Conservation (phyloP, 129 eudicot genomes). For the Ambrosia trifida region DNA sequence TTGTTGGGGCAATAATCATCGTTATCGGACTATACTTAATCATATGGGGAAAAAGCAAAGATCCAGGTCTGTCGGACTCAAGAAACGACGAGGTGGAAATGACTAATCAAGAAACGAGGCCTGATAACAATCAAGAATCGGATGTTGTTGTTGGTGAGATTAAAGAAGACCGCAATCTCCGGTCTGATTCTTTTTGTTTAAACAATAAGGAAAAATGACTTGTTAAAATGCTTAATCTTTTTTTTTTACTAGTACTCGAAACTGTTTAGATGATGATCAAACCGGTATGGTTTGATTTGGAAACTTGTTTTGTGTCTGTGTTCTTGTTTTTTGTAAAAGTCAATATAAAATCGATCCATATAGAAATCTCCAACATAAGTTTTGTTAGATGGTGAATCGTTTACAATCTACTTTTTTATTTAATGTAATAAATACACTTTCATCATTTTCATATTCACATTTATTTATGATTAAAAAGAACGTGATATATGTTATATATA, state of each 20-base stretch:
- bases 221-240: slow-evolving; percentile 4
- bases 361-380: not conserved
- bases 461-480: too few relatives aligned
- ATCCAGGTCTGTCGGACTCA: slow-evolving; percentile 33
- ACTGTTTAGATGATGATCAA: slow-evolving; percentile 14
- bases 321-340: not conserved
- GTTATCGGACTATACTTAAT: slow-evolving; percentile 51
- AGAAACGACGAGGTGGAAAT: slow-evolving; percentile 24
- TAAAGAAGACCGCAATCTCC: slow-evolving; percentile 20
- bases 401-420: too few relatives aligned
- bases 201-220: slow-evolving; percentile 6
- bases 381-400: too few relatives aligned
- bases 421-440: too few relatives aligned
- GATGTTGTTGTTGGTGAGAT: slow-evolving; percentile 8
- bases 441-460: too few relatives aligned
- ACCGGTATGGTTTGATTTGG: slow-evolving; percentile 15
- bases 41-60: slow-evolving; percentile 63
- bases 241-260: not conserved
- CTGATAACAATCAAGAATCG: not conserved
- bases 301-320: not conserved
- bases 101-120: slow-evolving; percentile 6
- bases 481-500: too few relatives aligned
- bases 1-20: slow-evolving; percentile 42
- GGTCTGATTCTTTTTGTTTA: slow-evolving; percentile 26
- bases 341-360: not conserved